Evolutionary conservation across 2,329 filamentous ascomycete species (phyloP).

Genomic region (Paecilomyces fulvus): DNA sequence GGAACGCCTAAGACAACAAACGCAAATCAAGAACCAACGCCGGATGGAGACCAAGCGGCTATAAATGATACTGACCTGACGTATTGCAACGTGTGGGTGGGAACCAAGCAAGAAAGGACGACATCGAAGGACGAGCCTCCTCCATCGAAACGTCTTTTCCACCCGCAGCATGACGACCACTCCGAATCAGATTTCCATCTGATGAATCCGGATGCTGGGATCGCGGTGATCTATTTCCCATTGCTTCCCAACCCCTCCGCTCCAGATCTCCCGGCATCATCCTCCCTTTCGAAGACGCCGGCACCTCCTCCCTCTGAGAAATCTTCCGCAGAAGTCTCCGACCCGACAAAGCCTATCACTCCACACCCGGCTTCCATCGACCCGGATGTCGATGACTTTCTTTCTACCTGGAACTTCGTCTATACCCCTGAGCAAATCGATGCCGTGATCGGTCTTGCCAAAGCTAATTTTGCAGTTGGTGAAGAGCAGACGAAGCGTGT

Average conservation of each 20-base stretch:
- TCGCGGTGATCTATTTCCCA: conserved; percentile 85
- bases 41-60: conserved; percentile 34
- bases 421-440: conserved; percentile 90
- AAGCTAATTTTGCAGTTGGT: conserved; percentile 80
- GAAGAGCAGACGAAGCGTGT: conserved; percentile 68
- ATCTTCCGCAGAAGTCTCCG: conserved; percentile 8
- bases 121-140: conserved; percentile 47
- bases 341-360: conserved; percentile 14
- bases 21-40: conserved; percentile 35
- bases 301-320: conserved; percentile 15
- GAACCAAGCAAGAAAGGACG: conserved; percentile 66
- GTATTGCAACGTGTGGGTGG: conserved; percentile 94
- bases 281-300: conserved; percentile 14
- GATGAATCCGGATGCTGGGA: conserved; percentile 69
- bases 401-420: conserved; percentile 97
- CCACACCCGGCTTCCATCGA: conserved; percentile 62
- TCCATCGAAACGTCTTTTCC: conserved; percentile 42
- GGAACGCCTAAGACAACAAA: conserved; percentile 17
- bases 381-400: conserved; percentile 71
- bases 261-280: conserved; percentile 18
- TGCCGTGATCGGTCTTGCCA: conserved; percentile 68
- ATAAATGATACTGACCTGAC: conserved; percentile 51
- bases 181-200: conserved; percentile 59
- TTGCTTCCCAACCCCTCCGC: conserved; percentile 65
- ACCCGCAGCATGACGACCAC: conserved; percentile 44